Evolutionary conservation across 371 early-diverging fungal species (phyloP).

Genomic region (Mucor velutinosus): DNA sequence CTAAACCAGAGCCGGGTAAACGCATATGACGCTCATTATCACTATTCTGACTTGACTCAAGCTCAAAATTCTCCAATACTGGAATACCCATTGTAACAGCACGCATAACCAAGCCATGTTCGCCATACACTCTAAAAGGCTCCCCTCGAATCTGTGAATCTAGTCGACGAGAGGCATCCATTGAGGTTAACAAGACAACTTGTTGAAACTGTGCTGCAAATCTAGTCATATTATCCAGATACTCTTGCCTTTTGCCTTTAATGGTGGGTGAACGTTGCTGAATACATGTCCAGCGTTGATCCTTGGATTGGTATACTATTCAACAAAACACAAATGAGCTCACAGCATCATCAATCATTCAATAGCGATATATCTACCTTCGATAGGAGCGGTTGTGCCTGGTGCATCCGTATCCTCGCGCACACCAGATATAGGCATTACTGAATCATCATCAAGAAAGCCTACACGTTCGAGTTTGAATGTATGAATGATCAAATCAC

Average conservation of each 20-base stretch:
- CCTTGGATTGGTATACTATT: conserved; percentile 58
- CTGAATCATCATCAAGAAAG: conserved; percentile 57
- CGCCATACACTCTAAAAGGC: conserved; percentile 34
- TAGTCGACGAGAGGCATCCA: conserved; percentile 68
- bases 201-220: conserved; percentile 60
- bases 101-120: conserved; percentile 8
- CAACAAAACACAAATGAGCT: background rate
- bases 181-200: conserved; percentile 66
- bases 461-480: conserved; percentile 68
- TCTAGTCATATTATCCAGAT: conserved; percentile 45
- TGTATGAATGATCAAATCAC: conserved; percentile 73
- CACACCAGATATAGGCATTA: conserved; percentile 59
- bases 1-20: conserved; percentile 61
- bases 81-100: conserved; percentile 28
- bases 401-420: conserved; percentile 26
- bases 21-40: conserved; percentile 22
- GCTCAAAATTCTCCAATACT: conserved; percentile 37
- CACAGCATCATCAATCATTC: background rate
- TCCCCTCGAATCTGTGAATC: conserved; percentile 63
- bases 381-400: conserved; percentile 48
- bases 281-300: conserved; percentile 56
- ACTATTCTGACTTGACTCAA: background rate
- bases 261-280: conserved; percentile 64
- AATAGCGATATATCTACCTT: conserved; percentile 34
- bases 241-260: conserved; percentile 30